phyloP scores from a whole-genome alignment of 177 flowering plant species.

The Vitis hybrid region DNA sequence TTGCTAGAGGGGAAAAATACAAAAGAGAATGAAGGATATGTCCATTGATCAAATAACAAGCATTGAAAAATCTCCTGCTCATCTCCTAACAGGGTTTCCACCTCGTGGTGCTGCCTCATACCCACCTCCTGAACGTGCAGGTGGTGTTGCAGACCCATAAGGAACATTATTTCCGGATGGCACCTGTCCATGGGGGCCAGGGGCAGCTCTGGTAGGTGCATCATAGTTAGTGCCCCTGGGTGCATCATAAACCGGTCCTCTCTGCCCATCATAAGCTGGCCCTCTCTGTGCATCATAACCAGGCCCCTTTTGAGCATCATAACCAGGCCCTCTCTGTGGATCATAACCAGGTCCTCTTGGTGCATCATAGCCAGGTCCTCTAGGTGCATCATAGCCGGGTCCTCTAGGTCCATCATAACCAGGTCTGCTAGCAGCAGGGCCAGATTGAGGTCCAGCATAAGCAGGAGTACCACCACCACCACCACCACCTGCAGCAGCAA shows the following conservation, averaged over 20 bases:
- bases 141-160: conserved; percentile 37
- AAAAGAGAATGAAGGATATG: not conserved
- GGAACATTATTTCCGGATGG: conserved; percentile 31
- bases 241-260: conserved; percentile 20
- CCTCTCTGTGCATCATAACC: conserved; percentile 20
- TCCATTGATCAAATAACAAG: not conserved
- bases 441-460: not conserved
- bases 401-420: conserved; percentile 27
- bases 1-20: no score
- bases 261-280: conserved; percentile 13
- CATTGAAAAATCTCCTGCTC: conserved; percentile 5
- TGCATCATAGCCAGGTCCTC: conserved; percentile 29
- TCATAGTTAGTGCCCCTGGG: conserved; percentile 23
- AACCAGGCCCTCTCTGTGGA: conserved; percentile 22
- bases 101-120: conserved; percentile 43
- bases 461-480: not conserved
- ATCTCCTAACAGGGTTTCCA: conserved; percentile 49
- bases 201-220: conserved; percentile 27
- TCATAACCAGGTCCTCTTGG: conserved; percentile 29
- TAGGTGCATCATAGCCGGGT: conserved; percentile 33
- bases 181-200: conserved; percentile 40
- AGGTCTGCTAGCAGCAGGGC: conserved; percentile 8
- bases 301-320: conserved; percentile 19
- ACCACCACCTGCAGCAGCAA: conserved; percentile 2
- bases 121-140: conserved; percentile 21